These are phyloP conservation scores for Dictyophora rubrovolvata DNA, from an alignment of 768 basidiomycete genomes.

Conservation along the genomic window DNA sequence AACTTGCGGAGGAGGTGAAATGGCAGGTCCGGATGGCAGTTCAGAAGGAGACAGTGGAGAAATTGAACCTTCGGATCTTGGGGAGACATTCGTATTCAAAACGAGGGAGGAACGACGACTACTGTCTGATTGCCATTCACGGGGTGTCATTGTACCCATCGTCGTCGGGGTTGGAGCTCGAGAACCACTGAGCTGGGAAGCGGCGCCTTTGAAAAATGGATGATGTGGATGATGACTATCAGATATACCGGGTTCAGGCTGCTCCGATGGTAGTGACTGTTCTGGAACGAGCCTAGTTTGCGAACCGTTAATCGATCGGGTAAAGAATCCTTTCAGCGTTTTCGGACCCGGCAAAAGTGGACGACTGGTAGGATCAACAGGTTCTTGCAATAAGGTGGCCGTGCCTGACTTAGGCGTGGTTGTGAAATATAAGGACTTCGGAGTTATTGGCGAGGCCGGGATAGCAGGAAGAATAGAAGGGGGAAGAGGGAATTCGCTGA, in stretches of 20 bases:
- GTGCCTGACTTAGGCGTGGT: neutral
- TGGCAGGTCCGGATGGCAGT: constrained; percentile 29
- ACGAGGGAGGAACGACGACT: neutral
- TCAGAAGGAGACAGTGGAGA: constrained; percentile 37
- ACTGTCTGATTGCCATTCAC: neutral
- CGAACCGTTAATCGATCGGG: neutral
- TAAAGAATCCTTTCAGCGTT: constrained; percentile 1
- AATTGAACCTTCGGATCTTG: constrained; percentile 23
- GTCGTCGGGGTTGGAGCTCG: neutral
- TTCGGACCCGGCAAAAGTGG: neutral
- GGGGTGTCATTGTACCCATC: neutral
- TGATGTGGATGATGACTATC: neutral
- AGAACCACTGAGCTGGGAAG: neutral
- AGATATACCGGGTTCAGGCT: no score
- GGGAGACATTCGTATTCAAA: constrained; percentile 10
- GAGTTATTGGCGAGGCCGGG: constrained; percentile 3
- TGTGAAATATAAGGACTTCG: constrained; percentile 2
- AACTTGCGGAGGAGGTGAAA: constrained; percentile 18
- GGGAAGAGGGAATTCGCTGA: constrained; percentile 2
- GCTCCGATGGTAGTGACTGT: neutral
- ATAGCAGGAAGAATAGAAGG: constrained; percentile 6
- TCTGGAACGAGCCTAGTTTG: neutral
- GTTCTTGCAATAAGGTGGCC: neutral
- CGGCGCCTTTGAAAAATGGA: neutral
- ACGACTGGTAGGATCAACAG: neutral